phyloP scores from a whole-genome alignment of 441 rosid genomes.

The Populus tomentosa region DNA sequence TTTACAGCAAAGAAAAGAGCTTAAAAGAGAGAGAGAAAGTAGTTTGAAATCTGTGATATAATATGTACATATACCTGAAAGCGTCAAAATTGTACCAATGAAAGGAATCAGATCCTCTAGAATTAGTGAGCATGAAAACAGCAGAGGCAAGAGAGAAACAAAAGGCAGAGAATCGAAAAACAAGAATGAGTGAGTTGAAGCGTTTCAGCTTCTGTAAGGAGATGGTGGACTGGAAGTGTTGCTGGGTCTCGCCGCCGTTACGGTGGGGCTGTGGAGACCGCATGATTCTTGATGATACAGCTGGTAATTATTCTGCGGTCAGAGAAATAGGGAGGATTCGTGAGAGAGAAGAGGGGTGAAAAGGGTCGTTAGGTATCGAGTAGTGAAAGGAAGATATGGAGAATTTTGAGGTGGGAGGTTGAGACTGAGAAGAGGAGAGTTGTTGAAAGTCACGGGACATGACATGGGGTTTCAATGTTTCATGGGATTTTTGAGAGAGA shows the following conservation, averaged over 20 bases:
- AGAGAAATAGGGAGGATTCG: constrained; percentile 3
- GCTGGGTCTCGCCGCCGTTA: constrained; percentile 52
- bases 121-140: constrained; percentile 71
- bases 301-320: background rate
- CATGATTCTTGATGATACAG: constrained; percentile 28
- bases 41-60: background rate
- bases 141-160: constrained; percentile 76
- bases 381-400: background rate
- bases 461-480: constrained; percentile 9
- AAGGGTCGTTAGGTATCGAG: background rate
- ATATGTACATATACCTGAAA: constrained; percentile 45
- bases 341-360: constrained; percentile 7
- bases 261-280: constrained; percentile 60
- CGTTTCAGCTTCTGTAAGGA: constrained; percentile 73
- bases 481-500: background rate
- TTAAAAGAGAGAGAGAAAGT: background rate
- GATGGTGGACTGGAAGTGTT: constrained; percentile 67
- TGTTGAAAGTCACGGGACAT: constrained; percentile 25
- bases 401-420: background rate
- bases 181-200: constrained; percentile 65
- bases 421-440: too few species aligned
- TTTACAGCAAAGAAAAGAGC: background rate
- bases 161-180: constrained; percentile 69
- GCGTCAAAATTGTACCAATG: constrained; percentile 83
- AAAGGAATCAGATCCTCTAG: constrained; percentile 43